A percentile compares a stretch with the other conserved stretches of the same genome.
These are phyloP conservation scores for Rhizophagus sp. DNA, from an alignment of 192 early-diverging fungal species.

Conservation along the genomic window DNA sequence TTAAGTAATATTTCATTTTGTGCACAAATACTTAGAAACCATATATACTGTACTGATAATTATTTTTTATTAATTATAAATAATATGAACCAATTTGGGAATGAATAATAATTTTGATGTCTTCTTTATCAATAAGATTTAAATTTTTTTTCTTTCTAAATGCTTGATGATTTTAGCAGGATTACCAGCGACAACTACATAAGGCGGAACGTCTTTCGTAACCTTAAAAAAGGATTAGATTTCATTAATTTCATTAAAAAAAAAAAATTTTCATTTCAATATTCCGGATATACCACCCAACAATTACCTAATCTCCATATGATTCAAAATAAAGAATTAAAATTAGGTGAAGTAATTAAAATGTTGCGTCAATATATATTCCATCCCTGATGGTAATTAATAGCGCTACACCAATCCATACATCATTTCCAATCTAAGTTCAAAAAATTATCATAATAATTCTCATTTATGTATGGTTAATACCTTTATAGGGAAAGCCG, in stretches of 20 bases:
- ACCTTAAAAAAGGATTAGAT: slow-evolving; percentile 34
- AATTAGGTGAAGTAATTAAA: neutral
- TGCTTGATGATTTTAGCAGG: slow-evolving; percentile 76
- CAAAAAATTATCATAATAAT: neutral
- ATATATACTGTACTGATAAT: too few relatives aligned
- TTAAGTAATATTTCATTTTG: too few relatives aligned
- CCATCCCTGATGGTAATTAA: slow-evolving; percentile 86
- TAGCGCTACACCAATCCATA: slow-evolving; percentile 83
- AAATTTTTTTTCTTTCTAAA: slow-evolving; percentile 10
- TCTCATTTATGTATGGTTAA: too few relatives aligned
- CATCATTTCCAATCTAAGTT: slow-evolving; percentile 76
- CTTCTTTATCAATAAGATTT: too few relatives aligned
- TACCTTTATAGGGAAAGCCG: slow-evolving; percentile 42
- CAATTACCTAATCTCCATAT: slow-evolving; percentile 35
- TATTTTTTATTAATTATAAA: too few relatives aligned
- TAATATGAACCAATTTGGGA: too few relatives aligned
- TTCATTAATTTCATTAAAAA: neutral
- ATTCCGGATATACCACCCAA: slow-evolving; percentile 60
- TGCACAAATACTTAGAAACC: too few relatives aligned
- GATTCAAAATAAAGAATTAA: neutral
- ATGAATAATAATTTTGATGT: too few relatives aligned
- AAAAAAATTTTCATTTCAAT: neutral
- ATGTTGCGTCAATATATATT: neutral
- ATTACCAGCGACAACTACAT: slow-evolving; percentile 82
- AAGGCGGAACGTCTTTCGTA: slow-evolving; percentile 80